Conservation (phyloP, 1,139 yeast genomes). For the Hyphopichia pseudoburtonii region DNA sequence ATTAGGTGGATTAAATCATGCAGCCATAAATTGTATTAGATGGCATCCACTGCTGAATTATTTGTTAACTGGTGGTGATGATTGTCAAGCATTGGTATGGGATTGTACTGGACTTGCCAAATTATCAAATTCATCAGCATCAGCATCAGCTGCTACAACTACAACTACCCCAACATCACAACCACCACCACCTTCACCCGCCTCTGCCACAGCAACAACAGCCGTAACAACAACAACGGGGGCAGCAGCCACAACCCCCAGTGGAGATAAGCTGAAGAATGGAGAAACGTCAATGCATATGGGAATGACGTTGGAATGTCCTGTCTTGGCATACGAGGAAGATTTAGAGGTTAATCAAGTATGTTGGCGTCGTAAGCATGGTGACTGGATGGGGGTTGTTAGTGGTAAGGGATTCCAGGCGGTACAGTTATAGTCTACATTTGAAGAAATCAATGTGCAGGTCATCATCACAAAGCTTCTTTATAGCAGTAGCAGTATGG, state of each 20-base stretch:
- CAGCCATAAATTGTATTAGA: constrained; percentile 65
- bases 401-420: constrained; percentile 82
- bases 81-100: constrained; percentile 87
- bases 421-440: constrained; percentile 46
- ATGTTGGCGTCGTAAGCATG: constrained; percentile 64
- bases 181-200: constrained; percentile 4
- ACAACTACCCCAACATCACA: constrained; percentile 4
- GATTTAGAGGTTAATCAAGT: constrained; percentile 71
- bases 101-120: constrained; percentile 50
- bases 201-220: constrained; percentile 1
- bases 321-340: constrained; percentile 58
- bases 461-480: too few relatives aligned
- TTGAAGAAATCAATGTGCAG: too few relatives aligned
- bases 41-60: constrained; percentile 83
- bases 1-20: constrained; percentile 42
- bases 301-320: constrained; percentile 34
- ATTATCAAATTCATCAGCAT: background rate
- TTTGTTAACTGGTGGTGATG: constrained; percentile 81
- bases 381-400: constrained; percentile 82
- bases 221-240: constrained; percentile 2
- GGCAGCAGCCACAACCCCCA: constrained; percentile 5
- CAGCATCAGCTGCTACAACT: background rate
- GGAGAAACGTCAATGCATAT: too few relatives aligned
- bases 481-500: too few relatives aligned
- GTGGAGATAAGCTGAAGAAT: constrained; percentile 1